These are phyloP conservation scores for Aspergillus ochraceoroseus DNA, from an alignment of 2,329 filamentous ascomycete genomes.

Conservation along the genomic window DNA sequence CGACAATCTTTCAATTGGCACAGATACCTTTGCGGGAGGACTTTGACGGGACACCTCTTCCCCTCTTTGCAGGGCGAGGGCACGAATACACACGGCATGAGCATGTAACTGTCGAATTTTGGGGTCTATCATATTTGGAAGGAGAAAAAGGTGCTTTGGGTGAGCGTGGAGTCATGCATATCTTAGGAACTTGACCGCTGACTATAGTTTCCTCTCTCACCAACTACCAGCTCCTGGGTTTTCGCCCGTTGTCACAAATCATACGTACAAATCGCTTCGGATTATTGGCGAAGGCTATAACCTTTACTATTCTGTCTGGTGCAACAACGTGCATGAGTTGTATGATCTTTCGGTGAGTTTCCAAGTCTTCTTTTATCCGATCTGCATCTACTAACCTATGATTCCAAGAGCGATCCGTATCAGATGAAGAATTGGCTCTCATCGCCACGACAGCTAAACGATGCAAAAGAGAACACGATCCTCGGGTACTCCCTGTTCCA, in stretches of 20 bases:
- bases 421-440: slow-evolving; percentile 39
- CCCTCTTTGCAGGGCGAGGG: slow-evolving; percentile 28
- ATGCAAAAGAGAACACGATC: slow-evolving; percentile 6
- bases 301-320: slow-evolving; percentile 37
- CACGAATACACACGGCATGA: slow-evolving; percentile 42
- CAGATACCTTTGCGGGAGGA: slow-evolving; percentile 40
- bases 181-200: too few species aligned
- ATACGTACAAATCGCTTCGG: slow-evolving; percentile 21
- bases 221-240: neutral
- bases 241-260: slow-evolving; percentile 4
- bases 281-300: slow-evolving; percentile 29
- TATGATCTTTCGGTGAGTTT: slow-evolving; percentile 29
- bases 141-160: slow-evolving; percentile 4
- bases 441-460: slow-evolving; percentile 19
- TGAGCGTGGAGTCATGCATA: slow-evolving; percentile 12
- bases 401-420: slow-evolving; percentile 32
- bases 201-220: too few species aligned
- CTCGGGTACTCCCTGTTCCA: slow-evolving; percentile 23
- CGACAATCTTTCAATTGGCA: slow-evolving; percentile 50
- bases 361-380: neutral
- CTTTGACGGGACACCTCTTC: slow-evolving; percentile 54
- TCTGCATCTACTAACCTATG: neutral
- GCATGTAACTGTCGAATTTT: slow-evolving; percentile 56
- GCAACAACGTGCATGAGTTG: slow-evolving; percentile 33
- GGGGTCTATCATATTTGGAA: slow-evolving; percentile 40